Evolutionary conservation across 129 eudicot genomes (phyloP).

Genomic region (Pulicaria dysenterica): DNA sequence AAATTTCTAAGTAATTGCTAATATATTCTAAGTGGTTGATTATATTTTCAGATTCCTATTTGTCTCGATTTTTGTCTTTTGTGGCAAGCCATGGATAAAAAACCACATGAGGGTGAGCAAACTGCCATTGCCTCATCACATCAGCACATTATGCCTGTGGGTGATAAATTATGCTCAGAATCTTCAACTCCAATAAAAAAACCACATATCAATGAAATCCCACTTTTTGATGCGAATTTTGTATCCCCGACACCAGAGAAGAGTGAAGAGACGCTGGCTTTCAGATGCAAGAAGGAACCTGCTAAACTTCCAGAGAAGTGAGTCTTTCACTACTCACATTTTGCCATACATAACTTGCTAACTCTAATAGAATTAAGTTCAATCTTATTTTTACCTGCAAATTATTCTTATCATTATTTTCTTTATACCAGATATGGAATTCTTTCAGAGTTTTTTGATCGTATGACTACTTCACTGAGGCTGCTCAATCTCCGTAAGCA

Average conservation of each 20-base stretch:
- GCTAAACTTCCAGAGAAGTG: constrained; percentile 70
- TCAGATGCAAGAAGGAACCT: constrained; percentile 40
- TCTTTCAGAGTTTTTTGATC: constrained; percentile 58
- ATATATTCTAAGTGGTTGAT: constrained; percentile 7
- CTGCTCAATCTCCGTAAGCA: constrained; percentile 52
- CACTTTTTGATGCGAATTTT: constrained; percentile 34
- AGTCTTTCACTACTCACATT: constrained; percentile 24
- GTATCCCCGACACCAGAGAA: constrained; percentile 64
- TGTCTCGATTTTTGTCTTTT: constrained; percentile 5
- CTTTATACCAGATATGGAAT: constrained; percentile 46
- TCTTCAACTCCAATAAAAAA: constrained; percentile 33
- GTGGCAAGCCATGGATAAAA: constrained; percentile 37
- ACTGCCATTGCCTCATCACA: not conserved
- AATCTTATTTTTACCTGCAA: not conserved
- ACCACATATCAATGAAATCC: constrained; percentile 18
- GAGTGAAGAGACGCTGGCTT: constrained; percentile 42
- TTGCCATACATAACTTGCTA: too few species aligned
- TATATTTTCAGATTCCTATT: constrained; percentile 7
- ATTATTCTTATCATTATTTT: not conserved
- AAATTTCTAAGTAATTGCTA: not conserved
- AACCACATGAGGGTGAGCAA: constrained; percentile 21
- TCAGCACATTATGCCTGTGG: constrained; percentile 9
- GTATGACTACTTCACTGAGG: constrained; percentile 76
- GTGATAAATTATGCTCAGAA: constrained; percentile 31
- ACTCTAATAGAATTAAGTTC: not conserved